Evolutionary conservation across 2,329 filamentous ascomycete species (phyloP).

Genomic region (Botrytis aclada): DNA sequence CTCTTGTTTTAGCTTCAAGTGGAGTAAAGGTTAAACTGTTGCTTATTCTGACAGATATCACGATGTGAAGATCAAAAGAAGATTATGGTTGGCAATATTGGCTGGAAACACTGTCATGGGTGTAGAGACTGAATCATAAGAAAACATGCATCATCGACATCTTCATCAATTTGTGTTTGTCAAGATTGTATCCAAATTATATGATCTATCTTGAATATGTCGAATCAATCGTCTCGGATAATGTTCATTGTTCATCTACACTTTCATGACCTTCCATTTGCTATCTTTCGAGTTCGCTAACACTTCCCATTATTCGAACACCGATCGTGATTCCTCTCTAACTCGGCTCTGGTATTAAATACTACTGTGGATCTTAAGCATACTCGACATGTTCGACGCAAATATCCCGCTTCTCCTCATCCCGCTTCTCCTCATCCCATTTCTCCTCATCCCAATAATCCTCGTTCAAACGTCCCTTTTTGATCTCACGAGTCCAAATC

Average conservation of each 20-base stretch:
- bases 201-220: neutral
- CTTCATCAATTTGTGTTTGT: neutral
- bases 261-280: neutral
- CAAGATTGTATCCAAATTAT: neutral
- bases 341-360: neutral
- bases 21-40: neutral
- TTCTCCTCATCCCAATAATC: neutral
- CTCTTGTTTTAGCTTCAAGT: neutral
- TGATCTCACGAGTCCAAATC: neutral
- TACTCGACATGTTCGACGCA: neutral
- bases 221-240: neutral
- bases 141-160: neutral
- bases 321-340: neutral
- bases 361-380: neutral
- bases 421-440: neutral
- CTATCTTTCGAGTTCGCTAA: neutral
- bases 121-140: neutral
- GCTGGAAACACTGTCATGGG: neutral
- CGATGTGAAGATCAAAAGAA: neutral
- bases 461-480: neutral
- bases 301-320: neutral
- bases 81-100: neutral
- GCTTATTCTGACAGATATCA: neutral
- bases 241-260: neutral
- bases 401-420: neutral